Conservation (phyloP, 2,329 filamentous ascomycete species). For the Pestalotiopsis sp. region DNA sequence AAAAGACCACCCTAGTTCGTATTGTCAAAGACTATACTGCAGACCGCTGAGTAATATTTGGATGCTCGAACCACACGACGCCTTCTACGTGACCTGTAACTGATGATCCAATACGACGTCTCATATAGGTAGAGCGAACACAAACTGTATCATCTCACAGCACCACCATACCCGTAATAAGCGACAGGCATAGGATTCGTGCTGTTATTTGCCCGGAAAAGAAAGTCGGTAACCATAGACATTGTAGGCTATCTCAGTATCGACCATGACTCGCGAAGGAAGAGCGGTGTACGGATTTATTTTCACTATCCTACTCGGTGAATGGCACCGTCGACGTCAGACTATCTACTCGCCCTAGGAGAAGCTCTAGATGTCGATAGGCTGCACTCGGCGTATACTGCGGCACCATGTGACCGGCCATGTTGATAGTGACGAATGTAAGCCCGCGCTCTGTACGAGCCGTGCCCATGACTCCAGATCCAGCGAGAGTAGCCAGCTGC, state of each 20-base stretch:
- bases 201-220: no score
- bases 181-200: no score
- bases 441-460: slow-evolving; percentile 73
- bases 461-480: slow-evolving; percentile 67
- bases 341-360: slow-evolving; percentile 66
- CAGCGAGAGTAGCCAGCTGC: slow-evolving; percentile 48
- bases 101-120: no score
- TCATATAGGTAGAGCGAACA: no score
- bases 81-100: no score
- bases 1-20: background rate
- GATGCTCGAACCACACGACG: background rate
- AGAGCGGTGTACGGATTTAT: background rate
- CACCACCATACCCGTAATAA: no score
- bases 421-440: slow-evolving; percentile 56
- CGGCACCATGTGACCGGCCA: slow-evolving; percentile 67
- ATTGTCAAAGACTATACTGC: background rate
- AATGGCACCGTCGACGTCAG: slow-evolving; percentile 26
- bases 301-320: slow-evolving; percentile 19
- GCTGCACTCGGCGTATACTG: slow-evolving; percentile 68
- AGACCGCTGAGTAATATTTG: background rate
- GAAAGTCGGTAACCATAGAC: no score
- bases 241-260: background rate
- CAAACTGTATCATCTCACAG: no score
- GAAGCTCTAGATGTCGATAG: slow-evolving; percentile 72
- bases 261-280: no score